phyloP scores from a whole-genome alignment of 169 alveolate species.

The Plasmodium vinckei region DNA sequence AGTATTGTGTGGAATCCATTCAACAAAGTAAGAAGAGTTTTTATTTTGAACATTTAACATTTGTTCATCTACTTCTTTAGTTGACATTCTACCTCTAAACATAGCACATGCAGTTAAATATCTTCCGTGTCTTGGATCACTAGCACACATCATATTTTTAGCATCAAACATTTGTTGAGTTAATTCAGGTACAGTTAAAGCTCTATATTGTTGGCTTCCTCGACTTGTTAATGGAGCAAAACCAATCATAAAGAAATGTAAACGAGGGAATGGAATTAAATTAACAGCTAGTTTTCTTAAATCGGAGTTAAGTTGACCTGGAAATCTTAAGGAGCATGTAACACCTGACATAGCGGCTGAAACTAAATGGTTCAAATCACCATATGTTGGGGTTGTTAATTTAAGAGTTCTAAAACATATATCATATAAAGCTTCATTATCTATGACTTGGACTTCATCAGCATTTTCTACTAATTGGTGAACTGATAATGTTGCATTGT shows the following conservation, averaged over 20 bases:
- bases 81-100: slow-evolving; percentile 99
- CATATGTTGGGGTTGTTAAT: slow-evolving; percentile 98
- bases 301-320: slow-evolving; percentile 97
- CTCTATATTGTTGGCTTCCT: slow-evolving; percentile 99
- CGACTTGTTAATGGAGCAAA: slow-evolving; percentile 98
- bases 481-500: slow-evolving; percentile 97
- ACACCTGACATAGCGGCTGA: slow-evolving; percentile 98
- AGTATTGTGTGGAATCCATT: slow-evolving; percentile 99
- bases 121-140: slow-evolving; percentile 99
- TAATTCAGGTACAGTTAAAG: slow-evolving; percentile 98
- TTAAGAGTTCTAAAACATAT: slow-evolving; percentile 99
- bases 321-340: slow-evolving; percentile 97
- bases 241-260: slow-evolving; percentile 99
- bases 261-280: slow-evolving; percentile 98
- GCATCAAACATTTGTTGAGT: slow-evolving; percentile 99
- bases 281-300: slow-evolving; percentile 97
- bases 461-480: slow-evolving; percentile 98
- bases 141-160: slow-evolving; percentile 99
- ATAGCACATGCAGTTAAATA: slow-evolving; percentile 98
- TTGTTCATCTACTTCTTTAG: slow-evolving; percentile 99
- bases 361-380: slow-evolving; percentile 98
- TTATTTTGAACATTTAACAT: slow-evolving; percentile 98
- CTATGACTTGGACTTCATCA: slow-evolving; percentile 97
- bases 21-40: slow-evolving; percentile 98
- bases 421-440: slow-evolving; percentile 98